Conservation (phyloP, 2,329 filamentous ascomycete species). For the Alternaria solani region DNA sequence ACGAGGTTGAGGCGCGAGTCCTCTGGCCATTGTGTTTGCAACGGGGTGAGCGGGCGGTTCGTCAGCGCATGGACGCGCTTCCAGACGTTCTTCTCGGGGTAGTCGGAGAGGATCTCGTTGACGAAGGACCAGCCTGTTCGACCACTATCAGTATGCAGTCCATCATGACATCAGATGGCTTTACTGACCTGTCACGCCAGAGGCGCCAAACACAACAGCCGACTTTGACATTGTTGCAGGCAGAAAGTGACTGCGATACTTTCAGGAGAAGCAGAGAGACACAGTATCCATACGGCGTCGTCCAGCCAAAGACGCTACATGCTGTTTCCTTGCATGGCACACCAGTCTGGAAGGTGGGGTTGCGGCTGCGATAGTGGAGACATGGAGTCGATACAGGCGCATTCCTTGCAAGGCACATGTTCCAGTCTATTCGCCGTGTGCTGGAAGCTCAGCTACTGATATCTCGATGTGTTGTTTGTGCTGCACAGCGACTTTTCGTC, state of each 20-base stretch:
- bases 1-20: slow-evolving; percentile 53
- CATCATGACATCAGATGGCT: neutral
- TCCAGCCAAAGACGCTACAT: neutral
- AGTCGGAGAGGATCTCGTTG: slow-evolving; percentile 51
- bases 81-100: slow-evolving; percentile 49
- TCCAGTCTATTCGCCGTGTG: neutral
- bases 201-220: slow-evolving; percentile 54
- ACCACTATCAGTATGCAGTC: neutral
- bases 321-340: neutral
- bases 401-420: neutral
- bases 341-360: neutral
- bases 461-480: neutral
- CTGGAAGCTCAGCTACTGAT: neutral
- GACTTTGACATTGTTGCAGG: slow-evolving; percentile 41
- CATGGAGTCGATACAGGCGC: neutral
- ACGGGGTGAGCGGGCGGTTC: slow-evolving; percentile 49
- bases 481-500: neutral
- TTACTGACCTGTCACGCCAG: slow-evolving; percentile 43
- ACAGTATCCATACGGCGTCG: neutral
- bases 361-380: neutral
- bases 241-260: neutral
- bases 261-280: neutral
- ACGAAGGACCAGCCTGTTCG: slow-evolving; percentile 54
- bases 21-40: slow-evolving; percentile 49
- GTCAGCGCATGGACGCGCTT: slow-evolving; percentile 52